Evolutionary conservation across 805 yeast species (phyloP), one percentile per base, ranked within the genome.

Genomic region (Cyberlindnera nakhonratchasimensis): DNA sequence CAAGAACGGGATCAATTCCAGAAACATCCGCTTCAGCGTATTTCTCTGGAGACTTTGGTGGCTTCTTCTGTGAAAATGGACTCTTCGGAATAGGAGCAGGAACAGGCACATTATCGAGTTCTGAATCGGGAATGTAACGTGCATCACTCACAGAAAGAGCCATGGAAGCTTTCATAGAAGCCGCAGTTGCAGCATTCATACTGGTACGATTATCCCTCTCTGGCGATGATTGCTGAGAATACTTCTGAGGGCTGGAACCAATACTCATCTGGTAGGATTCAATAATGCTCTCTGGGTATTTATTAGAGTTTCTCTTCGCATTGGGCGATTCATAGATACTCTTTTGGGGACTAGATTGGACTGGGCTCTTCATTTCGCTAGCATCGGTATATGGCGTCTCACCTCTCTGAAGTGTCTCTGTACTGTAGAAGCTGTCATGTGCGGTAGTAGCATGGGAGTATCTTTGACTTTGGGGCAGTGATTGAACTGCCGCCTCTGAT

Each of bases 221-320:
- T 7, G 46, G 40, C 14, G 49, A 32, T 17, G 42, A 9, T 13
- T 32, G 35, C 4, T 22, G 32, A 6, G 41, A 31, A 9, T 20
- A 16, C 35, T 38, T 42, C 20, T 38, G 40, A 5, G 50, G 47
- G 20, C 43, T 40, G 8, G 43, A 39, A 20, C 34, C 23, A 9
- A n/a, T 36, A 18, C 48, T 50, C 37, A 43, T 25, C 46, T 42
- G 43, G 17, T 55, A 55, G 3, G 53, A 43, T 20, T 55, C 60
- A 34, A 55, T 52, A 21, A 57, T 54, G 35, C 57, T 53, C 6
- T 51, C 56, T 10, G 59, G 53, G 37, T 54, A 54, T 41, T 46
- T 47, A 36, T 26, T 40, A 2, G 50, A 40, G 17, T 17, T 21
- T 26, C 43, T 40, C 29, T 29, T 39, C 35, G 23, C 21, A 9